Base-by-base conservation (phyloP, 2,329 filamentous ascomycete genomes). In the Pseudogymnoascus sp. region DNA sequence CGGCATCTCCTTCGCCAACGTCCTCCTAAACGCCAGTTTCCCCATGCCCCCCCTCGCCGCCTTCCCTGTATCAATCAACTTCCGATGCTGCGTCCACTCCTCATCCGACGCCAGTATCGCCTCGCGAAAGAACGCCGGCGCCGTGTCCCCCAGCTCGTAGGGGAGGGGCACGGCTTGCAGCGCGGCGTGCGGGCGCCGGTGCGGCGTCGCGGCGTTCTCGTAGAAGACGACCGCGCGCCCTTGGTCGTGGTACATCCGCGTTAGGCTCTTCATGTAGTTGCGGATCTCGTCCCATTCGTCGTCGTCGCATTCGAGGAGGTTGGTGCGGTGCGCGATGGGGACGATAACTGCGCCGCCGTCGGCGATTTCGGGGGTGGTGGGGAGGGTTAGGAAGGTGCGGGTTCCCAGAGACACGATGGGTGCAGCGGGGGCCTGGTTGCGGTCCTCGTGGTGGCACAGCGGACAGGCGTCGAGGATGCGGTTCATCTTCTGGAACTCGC, bases 251-350 rank as follows among this genome's bases (percentile, higher is more conserved):
- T 97, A 99, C 84, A 97, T 88, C 47, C 93, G 86, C 4, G 89
- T 97, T 18, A 99, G 80, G 62, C 85, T 89, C 77, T 99, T 99
- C 93, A 97, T 97, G 72, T 99, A 99, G 73, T 99, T 99, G 67
- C 94, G 89, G 5, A 99, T 87, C 74, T 99, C 94, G 71, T 99
- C 94, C 95, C 95, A 99, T 73, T 99, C 94, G 71, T 99, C 94
- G 70, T 99, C 93, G 73, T 97, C 93, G 73, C 94, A 99, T 74
- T 97, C 93, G n/a, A 99, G 78, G 0, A 99, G 83, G 72, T 97
- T 99, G 22, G 81, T 85, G 59, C 87, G 87, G 72, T 99, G 94
- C 67, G 91, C 84, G 20, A 94, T 85, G 5, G 94, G 94, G 2
- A 92, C 91, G 64, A 99, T 94, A 62, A 94, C 87, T 6, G 92